phyloP scores from a whole-genome alignment of 768 basidiomycete genomes.

The Strobilomyces confusus region DNA sequence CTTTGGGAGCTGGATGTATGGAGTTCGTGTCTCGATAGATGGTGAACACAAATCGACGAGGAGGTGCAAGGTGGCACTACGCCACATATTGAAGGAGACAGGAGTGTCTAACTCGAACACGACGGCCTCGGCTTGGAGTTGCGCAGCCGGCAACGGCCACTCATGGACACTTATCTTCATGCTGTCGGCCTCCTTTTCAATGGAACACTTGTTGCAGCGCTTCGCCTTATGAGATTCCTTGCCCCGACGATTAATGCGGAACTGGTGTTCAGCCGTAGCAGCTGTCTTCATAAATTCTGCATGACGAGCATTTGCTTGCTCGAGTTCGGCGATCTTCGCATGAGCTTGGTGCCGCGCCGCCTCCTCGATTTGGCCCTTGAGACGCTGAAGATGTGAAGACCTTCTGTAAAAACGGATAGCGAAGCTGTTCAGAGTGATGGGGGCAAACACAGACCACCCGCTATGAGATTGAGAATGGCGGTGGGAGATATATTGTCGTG shows the following conservation, averaged over 20 bases:
- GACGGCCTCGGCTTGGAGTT: slow-evolving; percentile 24
- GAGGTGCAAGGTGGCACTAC: slow-evolving; percentile 37
- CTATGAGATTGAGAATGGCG: slow-evolving; percentile 26
- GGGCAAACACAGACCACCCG: slow-evolving; percentile 36
- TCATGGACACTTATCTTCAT: slow-evolving; percentile 40
- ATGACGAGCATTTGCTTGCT: slow-evolving; percentile 20
- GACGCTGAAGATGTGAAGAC: slow-evolving; percentile 21
- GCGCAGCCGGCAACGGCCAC: slow-evolving; percentile 41
- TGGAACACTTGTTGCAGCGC: slow-evolving; percentile 30
- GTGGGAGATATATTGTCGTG: slow-evolving; percentile 22
- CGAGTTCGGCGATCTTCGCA: slow-evolving; percentile 30
- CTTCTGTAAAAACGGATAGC: slow-evolving; percentile 33
- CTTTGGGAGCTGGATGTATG: slow-evolving; percentile 12
- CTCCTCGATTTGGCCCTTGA: slow-evolving; percentile 31
- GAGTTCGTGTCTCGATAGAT: not conserved
- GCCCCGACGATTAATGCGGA: not conserved
- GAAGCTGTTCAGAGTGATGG: slow-evolving; percentile 25
- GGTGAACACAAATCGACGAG: slow-evolving; percentile 34
- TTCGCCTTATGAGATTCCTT: slow-evolving; percentile 1
- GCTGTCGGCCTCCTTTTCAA: slow-evolving; percentile 16
- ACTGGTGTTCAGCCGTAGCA: not conserved
- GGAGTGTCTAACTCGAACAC: slow-evolving; percentile 45
- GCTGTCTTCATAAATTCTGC: slow-evolving; percentile 12
- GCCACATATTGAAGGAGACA: slow-evolving; percentile 40
- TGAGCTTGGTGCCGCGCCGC: slow-evolving; percentile 20